Evolutionary conservation across 345 rosid genomes (phyloP).

Genomic region (Eucalyptus regnans): DNA sequence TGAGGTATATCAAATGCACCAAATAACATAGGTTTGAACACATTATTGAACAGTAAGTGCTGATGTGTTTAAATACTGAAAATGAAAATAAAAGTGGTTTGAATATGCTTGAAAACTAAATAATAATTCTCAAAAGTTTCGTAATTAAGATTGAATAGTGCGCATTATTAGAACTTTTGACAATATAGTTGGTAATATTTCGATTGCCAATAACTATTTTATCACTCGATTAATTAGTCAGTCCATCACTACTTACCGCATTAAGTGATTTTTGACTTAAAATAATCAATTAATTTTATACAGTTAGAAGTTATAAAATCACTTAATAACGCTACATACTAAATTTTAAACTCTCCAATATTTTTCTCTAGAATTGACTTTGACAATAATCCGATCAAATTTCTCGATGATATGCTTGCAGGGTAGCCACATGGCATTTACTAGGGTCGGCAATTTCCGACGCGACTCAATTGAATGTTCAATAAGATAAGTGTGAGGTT

Average conservation of each 20-base stretch:
- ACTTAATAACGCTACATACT: neutral
- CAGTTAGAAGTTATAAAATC: neutral
- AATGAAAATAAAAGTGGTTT: neutral
- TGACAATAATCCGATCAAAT: neutral
- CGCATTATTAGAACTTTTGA: neutral
- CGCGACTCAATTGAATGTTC: accelerated
- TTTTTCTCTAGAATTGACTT: neutral
- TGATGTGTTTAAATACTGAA: neutral
- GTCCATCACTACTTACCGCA: neutral
- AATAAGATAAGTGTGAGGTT: too few relatives aligned
- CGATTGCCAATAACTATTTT: neutral
- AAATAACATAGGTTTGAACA: too few relatives aligned
- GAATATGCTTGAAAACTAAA: neutral
- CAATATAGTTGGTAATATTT: neutral
- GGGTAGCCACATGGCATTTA: neutral
- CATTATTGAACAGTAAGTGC: neutral
- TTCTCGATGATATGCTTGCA: accelerated
- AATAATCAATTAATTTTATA: neutral
- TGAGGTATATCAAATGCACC: neutral
- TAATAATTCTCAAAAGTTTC: neutral
- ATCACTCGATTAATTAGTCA: neutral
- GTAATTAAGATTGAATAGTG: neutral
- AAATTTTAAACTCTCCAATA: neutral
- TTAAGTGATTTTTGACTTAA: neutral
- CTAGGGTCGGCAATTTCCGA: neutral